Percentiles rank a stretch among this genome's conserved stretches.
Evolutionary conservation across 2,329 filamentous ascomycete genomes (phyloP).

Genomic region (Teratosphaeriaceae sp.): DNA sequence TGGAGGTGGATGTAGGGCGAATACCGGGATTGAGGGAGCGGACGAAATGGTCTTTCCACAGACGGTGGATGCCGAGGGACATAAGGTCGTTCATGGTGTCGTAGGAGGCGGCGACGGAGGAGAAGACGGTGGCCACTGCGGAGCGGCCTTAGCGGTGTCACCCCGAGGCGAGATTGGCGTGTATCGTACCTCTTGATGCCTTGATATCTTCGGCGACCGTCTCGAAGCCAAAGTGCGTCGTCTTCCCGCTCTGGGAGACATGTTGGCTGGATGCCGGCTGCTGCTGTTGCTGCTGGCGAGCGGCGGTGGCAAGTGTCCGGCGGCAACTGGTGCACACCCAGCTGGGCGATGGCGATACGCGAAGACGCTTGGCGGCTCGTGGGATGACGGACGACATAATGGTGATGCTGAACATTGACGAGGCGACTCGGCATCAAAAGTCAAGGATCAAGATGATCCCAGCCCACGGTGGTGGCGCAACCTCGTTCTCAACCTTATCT

Average conservation of each 20-base stretch:
- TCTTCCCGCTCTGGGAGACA: slow-evolving; percentile 41
- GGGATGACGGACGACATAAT: slow-evolving; percentile 10
- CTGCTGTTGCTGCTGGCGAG: slow-evolving; percentile 8
- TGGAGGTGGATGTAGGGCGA: slow-evolving; percentile 39
- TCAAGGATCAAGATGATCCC: not conserved
- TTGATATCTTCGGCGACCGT: slow-evolving; percentile 78
- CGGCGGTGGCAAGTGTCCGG: slow-evolving; percentile 15
- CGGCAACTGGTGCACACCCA: slow-evolving; percentile 20
- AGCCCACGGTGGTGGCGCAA: too few species aligned
- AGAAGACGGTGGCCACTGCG: slow-evolving; percentile 80
- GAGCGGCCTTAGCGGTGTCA: slow-evolving; percentile 8
- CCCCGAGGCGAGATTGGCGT: not conserved
- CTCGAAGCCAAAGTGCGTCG: slow-evolving; percentile 88
- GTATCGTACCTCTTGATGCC: slow-evolving; percentile 51
- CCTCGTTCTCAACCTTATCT: not conserved
- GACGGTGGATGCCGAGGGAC: slow-evolving; percentile 91
- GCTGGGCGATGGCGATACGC: slow-evolving; percentile 13
- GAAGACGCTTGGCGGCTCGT: slow-evolving; percentile 22
- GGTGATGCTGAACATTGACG: not conserved
- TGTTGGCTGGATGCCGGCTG: slow-evolving; percentile 6
- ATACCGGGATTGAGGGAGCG: slow-evolving; percentile 78
- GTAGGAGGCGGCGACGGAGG: slow-evolving; percentile 88
- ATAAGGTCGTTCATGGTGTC: slow-evolving; percentile 99
- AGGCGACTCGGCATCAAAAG: not conserved
- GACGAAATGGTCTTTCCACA: slow-evolving; percentile 98